Evolutionary conservation across 2,329 filamentous ascomycete genomes (phyloP), one percentile per base, ranked within the genome.

Genomic region (Fusarium verrucosum): DNA sequence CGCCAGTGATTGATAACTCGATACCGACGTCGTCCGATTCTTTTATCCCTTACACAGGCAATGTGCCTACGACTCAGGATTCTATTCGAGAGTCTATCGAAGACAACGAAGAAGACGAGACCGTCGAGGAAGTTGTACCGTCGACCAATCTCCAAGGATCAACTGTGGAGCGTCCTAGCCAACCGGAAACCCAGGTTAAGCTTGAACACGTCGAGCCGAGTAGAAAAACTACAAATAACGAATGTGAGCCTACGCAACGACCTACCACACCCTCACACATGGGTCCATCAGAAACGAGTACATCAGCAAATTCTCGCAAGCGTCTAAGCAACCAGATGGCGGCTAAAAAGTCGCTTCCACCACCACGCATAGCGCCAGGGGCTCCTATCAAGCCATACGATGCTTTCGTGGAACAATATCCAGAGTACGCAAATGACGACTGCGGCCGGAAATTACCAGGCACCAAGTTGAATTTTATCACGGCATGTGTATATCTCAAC

Each of bases 401-500:
- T 5, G 65, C 72, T 3, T 87, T 83, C 60, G 72, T 59, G 5
- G 38, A 58, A 1, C 72, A 73, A 1, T 87, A 87, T 61, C 80
- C 82, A 6, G 73, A 74, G 19, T 86, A 81, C 61, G 54, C 50
- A 4, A 77, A 77, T 9, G 68, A 72, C 8, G 81, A 80, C 47
- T 54, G 38, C 20, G 62, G 62, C 3, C 50, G 58, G 13, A 65
- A 50, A 19, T 28, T 50, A 35, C 40, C 54, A 2, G 82, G 79
- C 2, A 78, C 68, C 23, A 68, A 77, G 5, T 66, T 64, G 5
- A 70, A 77, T 10, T 86, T 86, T 50, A 68, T 84, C 22, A 75
- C 74, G 20, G 81, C 80, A 0, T 80, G 82, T 46, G 69, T 81
- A 0, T 81, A 76, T 61, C 67, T 85, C 9, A 72, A 79, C 17